Evolutionary conservation across 2,329 filamentous ascomycete genomes (phyloP).

Genomic region (Fonsecaea pugnacius): DNA sequence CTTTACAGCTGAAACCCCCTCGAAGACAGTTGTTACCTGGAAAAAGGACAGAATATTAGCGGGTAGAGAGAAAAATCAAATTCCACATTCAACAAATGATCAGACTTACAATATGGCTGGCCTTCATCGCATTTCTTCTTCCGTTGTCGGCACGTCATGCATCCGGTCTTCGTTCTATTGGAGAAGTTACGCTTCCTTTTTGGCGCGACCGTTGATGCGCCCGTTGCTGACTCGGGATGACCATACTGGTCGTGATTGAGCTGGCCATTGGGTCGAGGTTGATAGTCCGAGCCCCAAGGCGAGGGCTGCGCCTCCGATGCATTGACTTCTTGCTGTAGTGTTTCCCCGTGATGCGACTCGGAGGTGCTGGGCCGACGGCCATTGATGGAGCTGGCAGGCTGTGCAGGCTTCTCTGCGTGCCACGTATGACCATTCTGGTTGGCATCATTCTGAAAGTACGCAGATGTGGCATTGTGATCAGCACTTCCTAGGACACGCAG

Average conservation of each 20-base stretch:
- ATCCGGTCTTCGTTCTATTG: conserved; percentile 94
- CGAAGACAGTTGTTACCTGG: conserved; percentile 85
- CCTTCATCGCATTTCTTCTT: conserved; percentile 99
- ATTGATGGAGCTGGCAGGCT: conserved; percentile 17
- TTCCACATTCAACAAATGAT: not conserved
- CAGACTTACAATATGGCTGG: conserved; percentile 81
- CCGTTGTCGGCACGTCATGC: conserved; percentile 83
- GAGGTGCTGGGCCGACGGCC: conserved; percentile 49
- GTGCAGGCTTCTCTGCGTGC: conserved; percentile 14
- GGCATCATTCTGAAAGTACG: conserved; percentile 24
- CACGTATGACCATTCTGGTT: conserved; percentile 29
- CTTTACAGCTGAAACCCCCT: conserved; percentile 87
- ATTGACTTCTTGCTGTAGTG: conserved; percentile 56
- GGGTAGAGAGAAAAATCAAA: not conserved
- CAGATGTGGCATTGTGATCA: conserved; percentile 20
- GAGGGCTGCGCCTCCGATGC: conserved; percentile 45
- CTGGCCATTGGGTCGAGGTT: conserved; percentile 44
- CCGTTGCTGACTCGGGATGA: conserved; percentile 36
- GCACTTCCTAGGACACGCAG: conserved; percentile 31
- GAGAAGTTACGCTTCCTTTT: conserved; percentile 69
- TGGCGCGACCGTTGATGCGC: conserved; percentile 43
- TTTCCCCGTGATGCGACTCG: conserved; percentile 58
- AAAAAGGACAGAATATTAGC: conserved; percentile 1
- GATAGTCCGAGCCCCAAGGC: conserved; percentile 40
- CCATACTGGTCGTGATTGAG: conserved; percentile 41